These are phyloP conservation scores for Oryza australiensis DNA, from an alignment of 176 grass and related monocot species.

Conservation along the genomic window DNA sequence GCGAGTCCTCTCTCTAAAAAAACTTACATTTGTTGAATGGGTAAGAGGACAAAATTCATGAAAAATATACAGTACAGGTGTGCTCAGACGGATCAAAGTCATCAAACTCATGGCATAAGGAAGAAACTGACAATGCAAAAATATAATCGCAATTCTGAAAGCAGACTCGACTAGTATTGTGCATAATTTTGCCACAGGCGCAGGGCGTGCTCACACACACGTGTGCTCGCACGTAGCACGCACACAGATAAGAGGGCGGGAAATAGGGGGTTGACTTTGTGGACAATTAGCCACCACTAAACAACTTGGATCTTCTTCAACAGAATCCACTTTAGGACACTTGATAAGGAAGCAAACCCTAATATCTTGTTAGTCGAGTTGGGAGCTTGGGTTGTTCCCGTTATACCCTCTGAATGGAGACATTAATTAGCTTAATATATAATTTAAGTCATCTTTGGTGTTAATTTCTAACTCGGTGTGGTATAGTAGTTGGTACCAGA, in stretches of 20 bases:
- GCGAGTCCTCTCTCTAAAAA: no score
- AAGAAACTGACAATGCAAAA: not conserved
- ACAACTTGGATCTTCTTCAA: conserved; percentile 34
- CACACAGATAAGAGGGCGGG: not conserved
- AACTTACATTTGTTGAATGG: not conserved
- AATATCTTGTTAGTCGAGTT: conserved; percentile 23
- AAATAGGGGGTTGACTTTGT: conserved; percentile 48
- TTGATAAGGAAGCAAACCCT: conserved; percentile 37
- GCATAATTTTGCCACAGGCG: not conserved
- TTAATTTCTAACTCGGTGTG: not conserved
- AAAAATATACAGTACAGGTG: not conserved
- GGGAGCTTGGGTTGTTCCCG: not conserved
- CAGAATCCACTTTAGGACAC: conserved; percentile 44
- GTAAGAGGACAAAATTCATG: not conserved
- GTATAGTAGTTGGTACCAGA: not conserved
- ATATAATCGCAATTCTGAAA: not conserved
- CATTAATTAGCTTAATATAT: not conserved
- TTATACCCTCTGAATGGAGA: not conserved
- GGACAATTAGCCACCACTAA: conserved; percentile 12
- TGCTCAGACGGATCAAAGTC: not conserved
- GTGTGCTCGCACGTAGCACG: not conserved
- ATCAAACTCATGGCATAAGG: not conserved
- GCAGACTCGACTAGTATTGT: not conserved
- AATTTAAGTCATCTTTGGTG: not conserved
- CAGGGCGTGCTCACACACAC: not conserved